Conservation (phyloP, 805 yeast species). For the Kodamaea restingae region DNA sequence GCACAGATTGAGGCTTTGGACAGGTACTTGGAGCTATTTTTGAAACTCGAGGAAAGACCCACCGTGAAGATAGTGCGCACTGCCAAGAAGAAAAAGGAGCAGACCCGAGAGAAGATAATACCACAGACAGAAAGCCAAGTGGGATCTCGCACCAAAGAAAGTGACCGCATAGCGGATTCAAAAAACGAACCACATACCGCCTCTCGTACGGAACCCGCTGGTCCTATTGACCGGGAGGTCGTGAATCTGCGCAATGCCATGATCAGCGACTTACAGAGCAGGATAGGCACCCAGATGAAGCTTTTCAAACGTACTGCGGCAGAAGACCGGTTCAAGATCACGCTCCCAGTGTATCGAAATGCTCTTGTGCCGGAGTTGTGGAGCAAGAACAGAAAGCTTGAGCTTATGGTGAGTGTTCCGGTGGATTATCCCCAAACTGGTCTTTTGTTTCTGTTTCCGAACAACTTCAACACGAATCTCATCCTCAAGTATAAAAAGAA, state of each 20-base stretch:
- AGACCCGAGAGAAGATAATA: background rate
- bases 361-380: slow-evolving; percentile 26
- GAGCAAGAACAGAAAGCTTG: slow-evolving; percentile 23
- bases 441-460: slow-evolving; percentile 22
- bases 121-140: slow-evolving; percentile 1
- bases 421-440: slow-evolving; percentile 27
- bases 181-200: too few relatives aligned
- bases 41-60: slow-evolving; percentile 55
- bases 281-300: slow-evolving; percentile 18
- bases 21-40: slow-evolving; percentile 52
- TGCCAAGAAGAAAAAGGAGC: slow-evolving; percentile 3
- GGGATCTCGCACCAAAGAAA: too few relatives aligned
- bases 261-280: slow-evolving; percentile 25
- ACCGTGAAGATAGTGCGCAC: slow-evolving; percentile 57
- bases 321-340: slow-evolving; percentile 30
- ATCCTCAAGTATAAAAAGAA: slow-evolving; percentile 20
- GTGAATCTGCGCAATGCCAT: slow-evolving; percentile 15
- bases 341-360: slow-evolving; percentile 24
- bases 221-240: slow-evolving; percentile 9
- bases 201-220: too few relatives aligned
- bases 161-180: too few relatives aligned
- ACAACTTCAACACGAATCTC: slow-evolving; percentile 29
- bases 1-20: slow-evolving; percentile 56
- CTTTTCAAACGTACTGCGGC: slow-evolving; percentile 13
- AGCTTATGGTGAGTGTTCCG: slow-evolving; percentile 32